Evolutionary conservation across 768 basidiomycete genomes (phyloP).

Genomic region (Trichaptum fuscoviolaceum): DNA sequence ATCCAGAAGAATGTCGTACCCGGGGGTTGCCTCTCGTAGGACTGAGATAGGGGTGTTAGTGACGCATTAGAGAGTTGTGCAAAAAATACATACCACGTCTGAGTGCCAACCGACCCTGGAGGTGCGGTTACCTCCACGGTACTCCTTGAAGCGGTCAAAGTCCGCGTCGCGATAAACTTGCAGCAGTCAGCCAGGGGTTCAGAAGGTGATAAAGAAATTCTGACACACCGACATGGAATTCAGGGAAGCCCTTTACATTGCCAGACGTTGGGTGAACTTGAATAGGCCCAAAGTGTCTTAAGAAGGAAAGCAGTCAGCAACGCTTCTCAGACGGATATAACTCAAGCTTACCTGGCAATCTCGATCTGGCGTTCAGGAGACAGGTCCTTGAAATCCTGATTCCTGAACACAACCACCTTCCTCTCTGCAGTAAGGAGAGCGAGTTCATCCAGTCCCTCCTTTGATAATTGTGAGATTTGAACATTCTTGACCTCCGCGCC

Average conservation of each 20-base stretch:
- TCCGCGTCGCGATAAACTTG: constrained; percentile 18
- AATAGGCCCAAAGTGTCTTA: constrained; percentile 16
- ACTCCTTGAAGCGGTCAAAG: constrained; percentile 14
- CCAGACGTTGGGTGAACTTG: constrained; percentile 18
- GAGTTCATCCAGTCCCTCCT: constrained; percentile 20
- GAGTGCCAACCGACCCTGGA: constrained; percentile 11
- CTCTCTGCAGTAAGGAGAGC: constrained; percentile 20
- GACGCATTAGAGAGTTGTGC: constrained; percentile 20
- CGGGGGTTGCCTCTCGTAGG: constrained; percentile 17
- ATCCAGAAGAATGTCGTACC: constrained; percentile 19
- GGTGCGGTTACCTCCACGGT: constrained; percentile 9
- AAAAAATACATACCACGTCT: constrained; percentile 20
- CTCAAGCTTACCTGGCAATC: constrained; percentile 13
- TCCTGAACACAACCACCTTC: constrained; percentile 20
- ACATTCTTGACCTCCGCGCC: constrained; percentile 16
- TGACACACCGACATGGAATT: constrained; percentile 16
- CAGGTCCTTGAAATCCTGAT: constrained; percentile 24
- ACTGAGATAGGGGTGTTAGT: constrained; percentile 10
- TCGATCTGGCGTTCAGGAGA: constrained; percentile 18
- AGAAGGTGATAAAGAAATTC: not conserved
- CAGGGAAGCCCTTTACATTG: constrained; percentile 19
- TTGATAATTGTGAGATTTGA: constrained; percentile 18
- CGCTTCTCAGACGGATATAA: not conserved
- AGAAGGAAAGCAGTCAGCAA: not conserved
- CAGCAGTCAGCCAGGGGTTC: not conserved